phyloP scores from a whole-genome alignment of 164 flowering plant species.

The Chloranthus sessilifolius region DNA sequence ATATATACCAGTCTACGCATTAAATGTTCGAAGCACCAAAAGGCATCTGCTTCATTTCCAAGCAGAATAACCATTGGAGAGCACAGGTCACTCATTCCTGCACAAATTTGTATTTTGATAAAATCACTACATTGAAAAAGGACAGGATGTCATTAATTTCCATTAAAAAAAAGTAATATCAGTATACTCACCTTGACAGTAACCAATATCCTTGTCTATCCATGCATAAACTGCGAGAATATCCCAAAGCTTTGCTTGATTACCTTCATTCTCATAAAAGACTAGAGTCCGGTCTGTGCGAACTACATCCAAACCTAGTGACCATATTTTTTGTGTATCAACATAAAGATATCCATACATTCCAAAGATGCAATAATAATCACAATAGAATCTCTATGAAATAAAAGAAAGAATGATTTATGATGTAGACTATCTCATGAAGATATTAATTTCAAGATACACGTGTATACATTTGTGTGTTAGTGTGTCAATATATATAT shows the following conservation, averaged over 20 bases:
- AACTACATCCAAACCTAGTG: constrained; percentile 81
- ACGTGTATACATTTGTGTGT: background rate
- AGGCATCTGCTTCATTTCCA: constrained; percentile 92
- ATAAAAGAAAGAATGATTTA: background rate
- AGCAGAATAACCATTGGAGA: constrained; percentile 83
- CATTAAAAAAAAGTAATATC: background rate
- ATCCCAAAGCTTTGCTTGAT: constrained; percentile 85
- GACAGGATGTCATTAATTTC: background rate
- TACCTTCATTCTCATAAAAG: constrained; percentile 69
- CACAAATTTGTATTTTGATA: background rate
- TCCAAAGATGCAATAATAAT: background rate
- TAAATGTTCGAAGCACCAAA: constrained; percentile 90
- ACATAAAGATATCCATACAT: background rate
- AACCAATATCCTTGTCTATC: constrained; percentile 78
- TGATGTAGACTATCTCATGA: background rate
- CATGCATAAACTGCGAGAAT: constrained; percentile 80
- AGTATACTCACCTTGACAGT: constrained; percentile 66
- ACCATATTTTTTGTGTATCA: constrained; percentile 9
- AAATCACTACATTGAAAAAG: background rate
- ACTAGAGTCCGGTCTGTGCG: constrained; percentile 82
- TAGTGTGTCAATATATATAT: background rate
- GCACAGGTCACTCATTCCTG: constrained; percentile 97
- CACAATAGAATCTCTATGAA: too few species aligned
- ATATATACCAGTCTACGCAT: constrained; percentile 85
- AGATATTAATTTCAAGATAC: background rate